Evolutionary conservation across 2,329 filamentous ascomycete species (phyloP), one percentile per base, ranked within the genome.

Genomic region (Calycina marina): DNA sequence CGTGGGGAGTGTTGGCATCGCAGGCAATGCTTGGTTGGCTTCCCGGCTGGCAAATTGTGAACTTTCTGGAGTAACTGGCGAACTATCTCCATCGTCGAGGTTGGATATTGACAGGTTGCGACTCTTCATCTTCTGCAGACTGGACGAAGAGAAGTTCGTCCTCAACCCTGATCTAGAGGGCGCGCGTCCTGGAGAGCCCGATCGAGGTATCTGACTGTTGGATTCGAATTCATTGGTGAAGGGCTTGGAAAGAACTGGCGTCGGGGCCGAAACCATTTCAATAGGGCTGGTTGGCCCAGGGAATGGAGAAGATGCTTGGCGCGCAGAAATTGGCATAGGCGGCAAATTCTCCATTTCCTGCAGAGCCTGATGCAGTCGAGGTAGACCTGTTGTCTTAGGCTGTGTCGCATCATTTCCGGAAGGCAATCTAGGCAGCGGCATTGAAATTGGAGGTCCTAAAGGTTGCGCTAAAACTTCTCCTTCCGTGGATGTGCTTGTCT

Each of bases 31-130:
- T 28, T 56, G 58, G 48, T 46, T 44, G 60, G 52, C 63, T 54
- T 43, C 68, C 53, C 12, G 44, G 8, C 40, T 26, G 22, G 33
- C 39, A 30, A 46, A 45, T 60, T 61, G 17, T 60, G 66, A 49
- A 49, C 71, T 84, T 38, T 77, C 64, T 1, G 85, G 82, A 0
- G 84, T 93, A 16, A 67, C 69, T 4, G 80, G 76, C 1, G 82
- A 85, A 30, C 69, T 61, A 29, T 83, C 78, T 37, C 39, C 45
- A 29, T 75, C 70, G 14, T 77, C 72, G 2, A 68, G 47, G 36
- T 72, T 65, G 0, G 71, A 68, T 6, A 74, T 45, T 0, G 83
- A 85, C 46, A 86, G 61, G 40, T 83, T 85, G 30, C 83, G 73
- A 37, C 72, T 69, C 51, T 78, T 81, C 43, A 85, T 60, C 41